Evolutionary conservation across 345 rosid species (phyloP).

Genomic region (Dimocarpus longan): DNA sequence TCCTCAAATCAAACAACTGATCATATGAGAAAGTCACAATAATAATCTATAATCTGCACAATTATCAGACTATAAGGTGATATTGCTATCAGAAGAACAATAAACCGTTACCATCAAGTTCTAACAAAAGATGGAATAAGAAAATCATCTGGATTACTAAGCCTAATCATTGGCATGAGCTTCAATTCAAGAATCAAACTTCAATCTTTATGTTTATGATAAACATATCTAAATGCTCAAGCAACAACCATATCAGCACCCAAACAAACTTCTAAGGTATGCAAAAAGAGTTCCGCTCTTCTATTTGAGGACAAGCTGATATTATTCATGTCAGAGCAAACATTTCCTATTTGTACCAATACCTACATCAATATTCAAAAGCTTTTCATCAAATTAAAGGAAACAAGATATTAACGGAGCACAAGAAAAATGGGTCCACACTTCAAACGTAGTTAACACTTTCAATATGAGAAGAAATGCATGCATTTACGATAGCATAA

Average conservation of each 20-base stretch:
- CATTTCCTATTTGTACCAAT: not conserved
- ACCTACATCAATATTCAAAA: not conserved
- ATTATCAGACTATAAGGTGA: not conserved
- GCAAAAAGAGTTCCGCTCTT: not conserved
- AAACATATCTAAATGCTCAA: not conserved
- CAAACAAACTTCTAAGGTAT: not conserved
- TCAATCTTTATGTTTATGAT: not conserved
- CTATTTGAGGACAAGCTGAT: not conserved
- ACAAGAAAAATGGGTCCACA: not conserved
- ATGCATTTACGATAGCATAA: slow-evolving; percentile 1
- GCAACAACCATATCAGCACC: not conserved
- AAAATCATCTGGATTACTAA: not conserved
- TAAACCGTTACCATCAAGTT: not conserved
- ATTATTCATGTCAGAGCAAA: not conserved
- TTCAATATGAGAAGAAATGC: not conserved
- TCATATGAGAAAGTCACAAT: not conserved
- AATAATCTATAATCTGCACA: not conserved
- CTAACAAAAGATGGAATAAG: not conserved
- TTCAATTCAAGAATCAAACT: not conserved
- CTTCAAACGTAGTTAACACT: not conserved
- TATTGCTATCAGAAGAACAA: not conserved
- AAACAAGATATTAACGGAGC: not conserved
- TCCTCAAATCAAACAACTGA: not conserved
- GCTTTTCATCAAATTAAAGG: not conserved
- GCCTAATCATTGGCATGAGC: not conserved